Evolutionary conservation across 2,329 filamentous ascomycete species (phyloP), one percentile per base, ranked within the genome.

Genomic region (Diplodia scrobiculata): DNA sequence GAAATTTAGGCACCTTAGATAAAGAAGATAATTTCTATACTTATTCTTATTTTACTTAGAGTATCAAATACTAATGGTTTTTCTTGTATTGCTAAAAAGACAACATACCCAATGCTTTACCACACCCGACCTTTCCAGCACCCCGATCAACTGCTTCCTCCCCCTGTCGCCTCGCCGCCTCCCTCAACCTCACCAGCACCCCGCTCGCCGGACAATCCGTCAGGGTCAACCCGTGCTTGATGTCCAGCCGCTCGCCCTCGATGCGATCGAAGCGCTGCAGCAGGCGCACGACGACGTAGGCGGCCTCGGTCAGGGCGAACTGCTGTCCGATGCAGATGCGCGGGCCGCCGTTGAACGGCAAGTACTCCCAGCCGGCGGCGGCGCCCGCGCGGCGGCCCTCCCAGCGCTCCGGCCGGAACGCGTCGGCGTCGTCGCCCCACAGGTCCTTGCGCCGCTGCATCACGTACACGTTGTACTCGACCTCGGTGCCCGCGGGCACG

Each of bases 391-490:
- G 25, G 25, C 25, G 25, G 2, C 54, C 71, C 55, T 77, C 76
- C 82, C 81, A 84, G 67, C 82, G 76, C 72, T 81, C 82, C 0
- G 81, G 83, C 66, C 72, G 76, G 74, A 80, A 86, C 51, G 79
- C 77, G 27, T 79, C 73, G 5, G 81, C 81, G 59, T 84, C 82
- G 14, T 77, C 71, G 1, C 83, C 83, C 71, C 79, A 84, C 51
- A 82, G 72, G 55, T 82, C 80, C 51, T 76, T 76, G 14, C 82
- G 78, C 17, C 81, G 78, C 69, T 86, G 84, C 78, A 85, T 84
- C 21, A 76, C 69, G 70, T 81, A 83, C 5, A 80, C 75, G 63
- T 68, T 73, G 70, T 82, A 83, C 36, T 73, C 73, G 50, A 84
- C 78, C 3, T 73, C 68, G 5, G 78, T 77, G n/a, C 84, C 83